A percentile compares a stretch with the other conserved stretches of the same genome.
Conservation (phyloP, 2,329 filamentous ascomycete species). For the Emmonsiellopsis sp. region DNA sequence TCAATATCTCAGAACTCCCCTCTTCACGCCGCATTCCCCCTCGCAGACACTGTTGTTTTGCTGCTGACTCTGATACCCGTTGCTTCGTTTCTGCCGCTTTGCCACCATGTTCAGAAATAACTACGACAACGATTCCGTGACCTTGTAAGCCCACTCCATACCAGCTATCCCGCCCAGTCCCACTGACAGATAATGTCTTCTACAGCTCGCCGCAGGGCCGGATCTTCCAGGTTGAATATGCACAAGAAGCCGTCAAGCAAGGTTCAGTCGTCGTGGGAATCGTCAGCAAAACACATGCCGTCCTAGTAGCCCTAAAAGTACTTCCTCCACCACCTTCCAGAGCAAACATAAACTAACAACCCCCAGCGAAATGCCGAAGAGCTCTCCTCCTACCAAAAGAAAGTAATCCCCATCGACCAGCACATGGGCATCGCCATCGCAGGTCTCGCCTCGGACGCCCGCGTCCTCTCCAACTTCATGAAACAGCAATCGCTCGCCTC, state of each 20-base stretch:
- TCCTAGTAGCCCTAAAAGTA: slow-evolving; percentile 94
- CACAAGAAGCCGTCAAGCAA: slow-evolving; percentile 96
- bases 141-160: slow-evolving; percentile 61
- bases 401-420: slow-evolving; percentile 92
- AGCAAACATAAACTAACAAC: slow-evolving; percentile 6
- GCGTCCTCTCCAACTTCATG: slow-evolving; percentile 99
- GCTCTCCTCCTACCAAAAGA: slow-evolving; percentile 99
- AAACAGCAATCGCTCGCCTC: slow-evolving; percentile 96
- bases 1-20: not conserved
- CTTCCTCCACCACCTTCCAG: not conserved
- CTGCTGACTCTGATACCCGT: not conserved
- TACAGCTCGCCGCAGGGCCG: slow-evolving; percentile 91
- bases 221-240: slow-evolving; percentile 99
- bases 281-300: slow-evolving; percentile 95
- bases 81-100: slow-evolving; percentile 9
- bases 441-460: slow-evolving; percentile 92
- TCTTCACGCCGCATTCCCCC: no score
- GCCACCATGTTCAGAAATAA: slow-evolving; percentile 96
- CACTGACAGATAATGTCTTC: not conserved
- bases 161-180: not conserved
- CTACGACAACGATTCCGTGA: slow-evolving; percentile 99
- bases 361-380: slow-evolving; percentile 92
- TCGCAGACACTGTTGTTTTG: not conserved
- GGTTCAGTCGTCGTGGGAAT: slow-evolving; percentile 95
- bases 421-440: slow-evolving; percentile 94